A percentile compares a stretch with the other conserved stretches of the same genome.
phyloP scores from a whole-genome alignment of 495 filamentous ascomycete species.

The Cairneyella variabilis region DNA sequence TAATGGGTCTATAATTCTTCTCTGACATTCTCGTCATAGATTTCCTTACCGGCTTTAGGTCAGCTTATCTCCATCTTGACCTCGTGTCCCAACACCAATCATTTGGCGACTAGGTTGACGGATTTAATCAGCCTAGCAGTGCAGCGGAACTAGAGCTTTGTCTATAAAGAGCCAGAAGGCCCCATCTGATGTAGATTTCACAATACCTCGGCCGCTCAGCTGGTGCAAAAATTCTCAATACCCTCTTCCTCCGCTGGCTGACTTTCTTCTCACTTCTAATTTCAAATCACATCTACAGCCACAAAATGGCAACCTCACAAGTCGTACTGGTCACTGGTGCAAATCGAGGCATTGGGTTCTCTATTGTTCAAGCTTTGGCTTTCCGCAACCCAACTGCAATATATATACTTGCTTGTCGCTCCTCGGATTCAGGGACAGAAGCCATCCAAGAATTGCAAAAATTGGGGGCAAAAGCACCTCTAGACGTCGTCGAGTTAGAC shows the following conservation, averaged over 20 bases:
- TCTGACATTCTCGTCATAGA: no score
- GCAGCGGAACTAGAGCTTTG: no score
- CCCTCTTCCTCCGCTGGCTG: neutral
- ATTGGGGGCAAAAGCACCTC: constrained; percentile 16
- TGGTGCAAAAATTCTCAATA: neutral
- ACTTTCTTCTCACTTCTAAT: neutral
- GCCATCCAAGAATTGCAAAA: constrained; percentile 21
- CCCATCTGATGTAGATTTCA: no score
- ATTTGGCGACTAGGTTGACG: no score
- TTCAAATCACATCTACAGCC: neutral
- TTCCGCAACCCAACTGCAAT: constrained; percentile 24
- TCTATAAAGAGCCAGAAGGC: no score
- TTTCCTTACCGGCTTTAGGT: no score
- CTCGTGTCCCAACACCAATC: no score
- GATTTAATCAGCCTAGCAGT: no score
- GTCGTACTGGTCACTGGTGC: constrained; percentile 35
- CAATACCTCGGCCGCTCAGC: no score
- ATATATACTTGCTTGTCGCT: constrained; percentile 31
- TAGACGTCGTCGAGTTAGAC: constrained; percentile 32
- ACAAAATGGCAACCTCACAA: constrained; percentile 19
- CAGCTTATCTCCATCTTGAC: no score
- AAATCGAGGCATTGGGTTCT: constrained; percentile 35
- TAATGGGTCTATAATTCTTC: no score
- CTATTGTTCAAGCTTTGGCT: constrained; percentile 29
- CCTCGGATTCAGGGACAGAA: constrained; percentile 17